Conservation (phyloP, 148 eudicot species). For the Gaultheria prostrata region DNA sequence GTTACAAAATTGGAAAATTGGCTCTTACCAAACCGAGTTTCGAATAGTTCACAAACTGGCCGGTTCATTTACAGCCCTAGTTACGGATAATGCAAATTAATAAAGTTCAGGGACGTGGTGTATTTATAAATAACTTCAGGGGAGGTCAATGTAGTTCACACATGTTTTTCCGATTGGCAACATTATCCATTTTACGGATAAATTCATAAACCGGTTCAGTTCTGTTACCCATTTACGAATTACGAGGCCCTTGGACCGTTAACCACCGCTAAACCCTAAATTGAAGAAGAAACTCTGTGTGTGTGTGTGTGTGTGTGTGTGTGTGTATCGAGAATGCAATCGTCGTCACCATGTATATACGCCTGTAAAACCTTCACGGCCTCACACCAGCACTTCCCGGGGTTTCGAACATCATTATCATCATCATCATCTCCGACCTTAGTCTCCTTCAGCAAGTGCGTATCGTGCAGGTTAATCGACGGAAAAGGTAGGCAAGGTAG, state of each 20-base stretch:
- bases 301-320: neutral
- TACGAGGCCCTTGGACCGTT: neutral
- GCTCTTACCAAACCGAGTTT: too few species aligned
- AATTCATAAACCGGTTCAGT: neutral
- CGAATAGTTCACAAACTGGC: too few species aligned
- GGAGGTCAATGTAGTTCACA: too few species aligned
- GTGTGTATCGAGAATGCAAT: constrained; percentile 36
- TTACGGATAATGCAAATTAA: too few species aligned
- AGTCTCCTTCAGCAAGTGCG: constrained; percentile 22
- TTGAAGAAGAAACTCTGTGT: neutral
- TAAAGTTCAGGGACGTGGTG: too few species aligned
- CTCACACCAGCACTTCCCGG: constrained; percentile 26
- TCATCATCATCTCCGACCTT: constrained; percentile 4
- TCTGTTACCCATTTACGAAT: neutral
- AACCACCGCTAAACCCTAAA: constrained; percentile 7
- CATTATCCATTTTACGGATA: too few species aligned
- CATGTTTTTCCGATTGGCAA: too few species aligned
- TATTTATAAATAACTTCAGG: too few species aligned
- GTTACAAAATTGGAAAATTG: too few species aligned
- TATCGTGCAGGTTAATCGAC: constrained; percentile 35
- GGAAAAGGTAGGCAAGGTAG: constrained; percentile 18
- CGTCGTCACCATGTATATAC: constrained; percentile 35
- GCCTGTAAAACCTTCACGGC: constrained; percentile 31
- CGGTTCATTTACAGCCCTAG: too few species aligned
- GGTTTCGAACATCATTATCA: constrained; percentile 21